Evolutionary conservation across 2,329 filamentous ascomycete species (phyloP), one percentile per base, ranked within the genome.

Genomic region (Venturia pyrina): DNA sequence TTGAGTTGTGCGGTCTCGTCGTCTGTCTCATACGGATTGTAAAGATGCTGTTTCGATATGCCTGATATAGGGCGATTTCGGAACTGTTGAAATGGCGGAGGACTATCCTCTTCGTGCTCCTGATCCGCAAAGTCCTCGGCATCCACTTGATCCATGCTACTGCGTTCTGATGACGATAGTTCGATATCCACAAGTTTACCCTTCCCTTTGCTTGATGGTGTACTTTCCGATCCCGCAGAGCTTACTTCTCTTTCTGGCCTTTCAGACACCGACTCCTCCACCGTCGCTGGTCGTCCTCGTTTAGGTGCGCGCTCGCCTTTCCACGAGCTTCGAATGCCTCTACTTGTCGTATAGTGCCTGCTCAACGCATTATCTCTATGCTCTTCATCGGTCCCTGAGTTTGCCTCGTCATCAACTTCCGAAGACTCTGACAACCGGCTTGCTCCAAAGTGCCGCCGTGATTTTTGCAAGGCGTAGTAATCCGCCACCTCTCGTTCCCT

Each of bases 401-500:
- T 85, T n/a, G 78, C 83, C 64, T 89, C 88, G 53, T 89, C 87
- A 63, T 95, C 92, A 2, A 89, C 86, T 70, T 96, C 93, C 1
- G 89, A 88, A 68, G 92, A 96, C 70, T 96, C 92, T 46, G 89
- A 90, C 62, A 97, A 79, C 70, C 90, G 87, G 76, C 89, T 91
- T 17, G 88, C 87, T 17, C 91, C 91, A 73, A 97, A 93, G 67
- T 96, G 90, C 60, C 93, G 85, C 70, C 95, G 85, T 69, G 93
- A 98, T 70, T 89, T 85, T 76, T 98, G 93, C 66, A 99, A 80
- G 6, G 93, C 93, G 77, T 93, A 96, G 70, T 95, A 87, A 77
- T 98, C 95, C n/a, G 92, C 92, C 43, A 93, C 90, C 73, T 98
- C 93, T 65, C 92, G 82, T 71, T 96, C 90, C 71, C 91, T 88